Conservation (phyloP, 2,329 filamentous ascomycete species). For the Cladosporium sp. region DNA sequence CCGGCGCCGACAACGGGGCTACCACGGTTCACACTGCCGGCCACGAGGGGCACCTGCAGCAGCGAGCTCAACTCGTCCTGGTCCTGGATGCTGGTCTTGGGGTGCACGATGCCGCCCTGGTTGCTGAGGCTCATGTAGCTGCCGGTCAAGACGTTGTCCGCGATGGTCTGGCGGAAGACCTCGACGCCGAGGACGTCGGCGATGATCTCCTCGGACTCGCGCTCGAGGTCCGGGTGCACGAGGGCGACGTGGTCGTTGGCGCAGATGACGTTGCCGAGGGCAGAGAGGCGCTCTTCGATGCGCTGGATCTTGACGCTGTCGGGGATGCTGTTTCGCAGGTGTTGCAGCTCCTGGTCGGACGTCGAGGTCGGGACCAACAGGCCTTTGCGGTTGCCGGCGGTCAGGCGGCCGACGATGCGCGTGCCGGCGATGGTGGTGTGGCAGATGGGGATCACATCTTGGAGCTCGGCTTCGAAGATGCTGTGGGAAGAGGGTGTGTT, state of each 20-base stretch:
- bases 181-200: conserved; percentile 89
- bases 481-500: conserved; percentile 45
- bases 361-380: conserved; percentile 94
- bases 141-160: conserved; percentile 94
- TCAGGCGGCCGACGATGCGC: conserved; percentile 92
- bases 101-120: conserved; percentile 94
- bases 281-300: conserved; percentile 95
- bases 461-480: conserved; percentile 95
- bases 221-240: conserved; percentile 92
- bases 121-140: conserved; percentile 97
- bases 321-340: conserved; percentile 91
- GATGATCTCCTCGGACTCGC: conserved; percentile 98
- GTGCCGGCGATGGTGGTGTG: conserved; percentile 96
- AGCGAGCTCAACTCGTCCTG: conserved; percentile 95
- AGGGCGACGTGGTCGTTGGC: conserved; percentile 96
- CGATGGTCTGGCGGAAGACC: conserved; percentile 91
- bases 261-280: conserved; percentile 95
- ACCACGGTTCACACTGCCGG: conserved; percentile 89
- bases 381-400: conserved; percentile 93
- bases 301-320: conserved; percentile 92
- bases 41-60: conserved; percentile 93
- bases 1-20: conserved; percentile 93
- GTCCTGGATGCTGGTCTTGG: conserved; percentile 95
- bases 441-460: conserved; percentile 96
- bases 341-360: conserved; percentile 96